Base-by-base conservation (phyloP, 371 early-diverging fungal genomes). In the Blastocladiella emersonii region DNA sequence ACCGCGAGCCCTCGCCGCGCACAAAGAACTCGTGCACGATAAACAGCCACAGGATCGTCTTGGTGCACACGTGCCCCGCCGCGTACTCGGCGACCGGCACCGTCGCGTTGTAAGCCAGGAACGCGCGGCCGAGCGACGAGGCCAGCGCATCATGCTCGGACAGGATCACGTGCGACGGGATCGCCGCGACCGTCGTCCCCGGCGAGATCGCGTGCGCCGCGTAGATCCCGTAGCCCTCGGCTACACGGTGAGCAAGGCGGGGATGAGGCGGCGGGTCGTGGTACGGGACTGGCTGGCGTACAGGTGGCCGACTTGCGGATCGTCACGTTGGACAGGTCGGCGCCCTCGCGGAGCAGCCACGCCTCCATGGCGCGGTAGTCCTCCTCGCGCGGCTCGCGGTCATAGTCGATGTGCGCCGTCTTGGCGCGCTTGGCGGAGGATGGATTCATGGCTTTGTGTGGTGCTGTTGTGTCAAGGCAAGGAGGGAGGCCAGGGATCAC, bases 311-410 rank as follows among this genome's bases (percentile, higher is more conserved):
- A 48, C 27, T 57, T 57, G 35, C n/a, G 37, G 15, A 59, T n/a
- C 25, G 17, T 15, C 3, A 59, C 21, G 21, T 23, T 30, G 12
- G 34, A 8, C 34, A 59, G 21, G 44, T 59, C 35, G 25, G 36
- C 59, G 44, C 59, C 59, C 8, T 59, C 15, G 37, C 27, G 30
- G 25, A 30, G 44, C 34, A 59, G 13, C 59, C 59, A 59, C n/a
- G 10, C 12, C 13, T 19, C 17, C 25, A 59, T 8, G 12, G 25
- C 25, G 25, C 23, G 21, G 44, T 41, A 59, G 32, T 59, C 59
- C 12, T 8, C 27, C 12, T 15, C 59, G 21, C 10, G 1, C 1
- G 59, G 59, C 35, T 59, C 59, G 17, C 17, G 8, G 37, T 36
- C 37, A 2, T 19, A 3, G 59, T 59, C 32, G 41, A 41, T 41